Base-by-base conservation (phyloP, 768 basidiomycete genomes). In the Tricholoma furcatifolium region DNA sequence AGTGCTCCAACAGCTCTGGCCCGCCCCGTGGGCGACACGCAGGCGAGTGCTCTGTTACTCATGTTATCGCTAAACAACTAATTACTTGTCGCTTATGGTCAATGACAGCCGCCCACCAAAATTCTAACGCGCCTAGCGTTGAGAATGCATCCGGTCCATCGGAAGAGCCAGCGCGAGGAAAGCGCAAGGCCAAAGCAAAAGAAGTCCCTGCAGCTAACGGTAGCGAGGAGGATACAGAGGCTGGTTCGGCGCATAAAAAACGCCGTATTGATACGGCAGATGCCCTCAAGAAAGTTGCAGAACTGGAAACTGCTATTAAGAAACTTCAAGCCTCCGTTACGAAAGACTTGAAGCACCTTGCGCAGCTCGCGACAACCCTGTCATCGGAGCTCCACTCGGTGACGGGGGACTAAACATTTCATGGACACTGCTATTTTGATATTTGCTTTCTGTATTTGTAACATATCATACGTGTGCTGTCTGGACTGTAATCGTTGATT, bases 1-100 rank as follows among this genome's bases (percentile, higher is more conserved):
- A 74, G 62, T 77, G 76, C 59, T 74, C 74, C 20, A 77, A 77
- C 56, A 72, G 70, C 62, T 72, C 70, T 36, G 74, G 72, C 31
- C 72, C 75, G 45, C 71, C 72, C 31, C 70, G 74, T 45, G 72
- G 74, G 30, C 70, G 70, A 60, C 71, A 72, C 56, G 67, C 72
- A 52, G 65, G 71, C 69, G 49, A 57, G 71, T 65, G 30, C 39
- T 47, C 41, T 21, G 17, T 36, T 18, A 32, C 42, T 30, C 7
- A 21, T 41, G 23, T 43, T 18, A 34, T 39, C 27, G 20, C 43
- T 43, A 42, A 20, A 21, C 27, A 39, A 34, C 51, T 56, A 27
- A 57, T 35, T 39, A 47, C 11, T 14, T 11, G 27, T 35, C 47
- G 12, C 14, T 42, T 56, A 1, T 15, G 34, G 27, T 40, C 4